Evolutionary conservation across 2,329 filamentous ascomycete genomes (phyloP).

Genomic region (Camillea tinctor): DNA sequence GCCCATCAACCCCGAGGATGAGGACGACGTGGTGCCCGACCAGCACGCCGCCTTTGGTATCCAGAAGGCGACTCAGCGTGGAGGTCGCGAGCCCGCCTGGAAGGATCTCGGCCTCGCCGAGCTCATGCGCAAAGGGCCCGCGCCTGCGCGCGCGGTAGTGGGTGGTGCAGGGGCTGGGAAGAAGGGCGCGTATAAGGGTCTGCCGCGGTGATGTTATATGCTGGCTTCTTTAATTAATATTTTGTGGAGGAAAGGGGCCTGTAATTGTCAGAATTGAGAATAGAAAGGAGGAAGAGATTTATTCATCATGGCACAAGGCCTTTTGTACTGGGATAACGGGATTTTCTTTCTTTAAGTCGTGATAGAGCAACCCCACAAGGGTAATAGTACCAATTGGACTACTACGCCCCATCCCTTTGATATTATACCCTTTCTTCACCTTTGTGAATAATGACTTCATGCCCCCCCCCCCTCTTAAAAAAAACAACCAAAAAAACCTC

Average conservation of each 20-base stretch:
- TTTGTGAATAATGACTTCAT: background rate
- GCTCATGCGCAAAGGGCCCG: constrained; percentile 63
- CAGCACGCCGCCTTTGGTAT: constrained; percentile 88
- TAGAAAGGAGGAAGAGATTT: background rate
- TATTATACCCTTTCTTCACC: background rate
- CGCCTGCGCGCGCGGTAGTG: constrained; percentile 19
- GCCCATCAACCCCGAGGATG: constrained; percentile 82
- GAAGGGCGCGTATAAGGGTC: constrained; percentile 25
- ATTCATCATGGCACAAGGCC: background rate
- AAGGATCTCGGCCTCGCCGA: constrained; percentile 73
- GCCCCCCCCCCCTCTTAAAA: background rate
- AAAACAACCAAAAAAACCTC: too few species aligned
- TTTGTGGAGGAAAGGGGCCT: background rate
- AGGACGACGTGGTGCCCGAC: constrained; percentile 85
- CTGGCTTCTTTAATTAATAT: too few species aligned
- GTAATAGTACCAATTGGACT: background rate
- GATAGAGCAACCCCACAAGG: background rate
- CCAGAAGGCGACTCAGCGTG: constrained; percentile 72
- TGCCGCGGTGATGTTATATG: constrained; percentile 39
- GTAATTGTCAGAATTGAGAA: constrained; percentile 5
- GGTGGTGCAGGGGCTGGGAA: constrained; percentile 3
- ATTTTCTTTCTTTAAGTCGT: too few species aligned
- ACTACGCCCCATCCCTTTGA: background rate
- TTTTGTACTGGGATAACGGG: background rate
- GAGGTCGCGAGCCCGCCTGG: constrained; percentile 70